A percentile compares a stretch with the other conserved stretches of the same genome.
Evolutionary conservation across 768 basidiomycete species (phyloP).

Genomic region (Pleurotus tuber-regium): DNA sequence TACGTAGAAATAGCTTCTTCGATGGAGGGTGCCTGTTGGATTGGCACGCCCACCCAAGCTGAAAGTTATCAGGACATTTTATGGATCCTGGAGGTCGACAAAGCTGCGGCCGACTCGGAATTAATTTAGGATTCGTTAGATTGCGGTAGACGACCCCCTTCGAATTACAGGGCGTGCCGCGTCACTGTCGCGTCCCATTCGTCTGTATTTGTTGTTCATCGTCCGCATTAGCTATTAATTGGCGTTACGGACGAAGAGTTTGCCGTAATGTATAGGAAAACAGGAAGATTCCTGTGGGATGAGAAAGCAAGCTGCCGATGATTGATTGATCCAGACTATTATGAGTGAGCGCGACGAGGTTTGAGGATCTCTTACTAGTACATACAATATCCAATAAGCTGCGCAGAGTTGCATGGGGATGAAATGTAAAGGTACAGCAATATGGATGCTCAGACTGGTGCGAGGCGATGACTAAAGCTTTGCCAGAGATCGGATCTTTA

Average conservation of each 20-base stretch:
- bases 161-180: conserved; percentile 78
- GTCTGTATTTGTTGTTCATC: too few species aligned
- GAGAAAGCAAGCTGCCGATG: conserved; percentile 75
- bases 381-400: too few species aligned
- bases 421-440: too few species aligned
- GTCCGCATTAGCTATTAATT: conserved; percentile 74
- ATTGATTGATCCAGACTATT: too few species aligned
- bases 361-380: too few species aligned
- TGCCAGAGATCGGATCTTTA: too few species aligned
- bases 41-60: too few species aligned
- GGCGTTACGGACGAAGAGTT: conserved; percentile 79
- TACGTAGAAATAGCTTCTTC: conserved; percentile 30
- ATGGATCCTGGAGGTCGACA: not conserved
- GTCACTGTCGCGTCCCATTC: conserved; percentile 74
- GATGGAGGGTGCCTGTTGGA: conserved; percentile 23
- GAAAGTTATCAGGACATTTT: not conserved
- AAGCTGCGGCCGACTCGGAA: conserved; percentile 15
- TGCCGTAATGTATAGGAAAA: conserved; percentile 78
- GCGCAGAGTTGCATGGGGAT: too few species aligned
- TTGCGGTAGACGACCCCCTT: conserved; percentile 21
- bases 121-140: conserved; percentile 18
- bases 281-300: conserved; percentile 71
- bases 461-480: too few species aligned
- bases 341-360: too few species aligned
- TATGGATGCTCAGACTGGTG: too few species aligned